Percentiles rank a stretch among this genome's conserved stretches.
Evolutionary conservation across 2,329 filamentous ascomycete genomes (phyloP).

Genomic region (Neonectria ditissima): DNA sequence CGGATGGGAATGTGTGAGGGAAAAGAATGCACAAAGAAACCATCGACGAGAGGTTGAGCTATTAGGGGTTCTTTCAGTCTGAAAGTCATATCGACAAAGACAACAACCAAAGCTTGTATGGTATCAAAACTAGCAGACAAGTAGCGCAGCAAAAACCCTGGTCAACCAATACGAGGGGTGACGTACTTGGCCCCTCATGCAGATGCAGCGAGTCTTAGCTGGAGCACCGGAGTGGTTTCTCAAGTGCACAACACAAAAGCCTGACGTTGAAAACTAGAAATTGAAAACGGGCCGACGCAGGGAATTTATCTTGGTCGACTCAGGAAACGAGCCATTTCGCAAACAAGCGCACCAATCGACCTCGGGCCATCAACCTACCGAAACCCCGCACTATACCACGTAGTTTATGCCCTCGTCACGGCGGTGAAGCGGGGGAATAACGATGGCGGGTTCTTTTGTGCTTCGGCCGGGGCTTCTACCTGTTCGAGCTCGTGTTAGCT

Average conservation of each 20-base stretch:
- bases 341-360: neutral
- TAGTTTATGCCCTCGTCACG: too few relatives aligned
- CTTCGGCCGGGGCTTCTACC: neutral
- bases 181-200: too few relatives aligned
- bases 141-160: too few relatives aligned
- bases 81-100: too few relatives aligned
- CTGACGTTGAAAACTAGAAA: neutral
- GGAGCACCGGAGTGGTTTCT: neutral
- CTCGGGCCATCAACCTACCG: neutral
- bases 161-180: too few relatives aligned
- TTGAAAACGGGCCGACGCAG: neutral
- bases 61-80: too few relatives aligned
- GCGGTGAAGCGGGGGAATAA: slow-evolving; percentile 5
- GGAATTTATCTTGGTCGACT: neutral
- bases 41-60: too few relatives aligned
- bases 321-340: neutral
- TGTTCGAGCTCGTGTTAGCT: neutral
- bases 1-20: too few relatives aligned
- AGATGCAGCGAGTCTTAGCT: neutral
- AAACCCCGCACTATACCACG: neutral
- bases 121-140: too few relatives aligned
- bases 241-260: neutral
- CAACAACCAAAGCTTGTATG: too few relatives aligned
- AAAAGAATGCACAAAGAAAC: too few relatives aligned
- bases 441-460: neutral